Conservation (phyloP, 2,329 filamentous ascomycete species). For the Ophiostoma ips region DNA sequence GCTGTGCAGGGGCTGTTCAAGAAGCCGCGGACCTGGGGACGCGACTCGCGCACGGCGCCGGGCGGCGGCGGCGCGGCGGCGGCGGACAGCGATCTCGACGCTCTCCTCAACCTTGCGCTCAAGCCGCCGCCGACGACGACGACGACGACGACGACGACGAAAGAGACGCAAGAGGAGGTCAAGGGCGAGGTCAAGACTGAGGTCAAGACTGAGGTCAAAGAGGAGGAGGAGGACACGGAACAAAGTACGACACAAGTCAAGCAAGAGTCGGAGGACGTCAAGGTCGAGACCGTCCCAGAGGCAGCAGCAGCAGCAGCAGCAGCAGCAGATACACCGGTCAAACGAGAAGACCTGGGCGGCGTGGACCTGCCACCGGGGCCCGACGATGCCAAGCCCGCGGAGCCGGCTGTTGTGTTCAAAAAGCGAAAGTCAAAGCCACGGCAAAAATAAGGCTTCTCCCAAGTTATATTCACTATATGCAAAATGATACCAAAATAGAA, state of each 20-base stretch:
- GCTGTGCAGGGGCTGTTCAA: conserved; percentile 46
- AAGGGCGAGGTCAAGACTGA: conserved; percentile 8
- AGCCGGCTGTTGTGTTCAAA: conserved; percentile 46
- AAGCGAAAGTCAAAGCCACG: conserved; percentile 60
- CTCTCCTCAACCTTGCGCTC: conserved; percentile 33
- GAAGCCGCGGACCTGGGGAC: conserved; percentile 41
- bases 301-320: neutral
- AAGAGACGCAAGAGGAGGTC: conserved; percentile 17
- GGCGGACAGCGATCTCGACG: conserved; percentile 44
- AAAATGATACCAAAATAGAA: no score
- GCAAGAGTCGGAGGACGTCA: neutral
- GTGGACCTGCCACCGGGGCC: neutral
- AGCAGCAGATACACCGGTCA: neutral
- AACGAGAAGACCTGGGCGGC: neutral
- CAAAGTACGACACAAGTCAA: neutral
- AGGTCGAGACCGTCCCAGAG: neutral
- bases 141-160: no score
- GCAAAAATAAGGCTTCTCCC: conserved; percentile 24
- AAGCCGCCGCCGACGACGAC: no score
- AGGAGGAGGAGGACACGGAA: neutral
- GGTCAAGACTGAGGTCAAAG: neutral
- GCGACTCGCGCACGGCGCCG: conserved; percentile 35
- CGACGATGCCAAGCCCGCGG: neutral
- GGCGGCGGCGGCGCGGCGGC: no score
- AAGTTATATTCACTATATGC: neutral